Conservation (phyloP, 306 rosid species). For the Adenanthera pavonina region DNA sequence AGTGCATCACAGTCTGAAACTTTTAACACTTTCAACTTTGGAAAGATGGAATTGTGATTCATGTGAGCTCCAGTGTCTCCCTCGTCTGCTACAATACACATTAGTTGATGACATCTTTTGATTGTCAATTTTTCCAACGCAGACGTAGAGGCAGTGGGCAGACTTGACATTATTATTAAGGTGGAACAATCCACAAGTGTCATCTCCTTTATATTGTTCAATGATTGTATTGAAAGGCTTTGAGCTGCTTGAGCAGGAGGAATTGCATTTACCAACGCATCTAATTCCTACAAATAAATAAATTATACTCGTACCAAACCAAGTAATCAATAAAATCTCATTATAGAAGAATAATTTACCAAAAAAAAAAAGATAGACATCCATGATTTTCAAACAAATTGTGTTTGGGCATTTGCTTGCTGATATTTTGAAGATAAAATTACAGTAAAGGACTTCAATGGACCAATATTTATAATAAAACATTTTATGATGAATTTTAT, state of each 20-base stretch:
- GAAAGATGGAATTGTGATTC: not conserved
- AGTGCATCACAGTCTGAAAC: not conserved
- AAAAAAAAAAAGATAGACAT: too few species aligned
- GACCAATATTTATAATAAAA: too few species aligned
- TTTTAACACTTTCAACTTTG: not conserved
- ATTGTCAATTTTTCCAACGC: not conserved
- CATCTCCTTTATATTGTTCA: not conserved
- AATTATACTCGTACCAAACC: not conserved
- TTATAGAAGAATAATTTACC: too few species aligned
- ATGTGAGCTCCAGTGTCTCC: not conserved
- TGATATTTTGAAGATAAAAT: too few species aligned
- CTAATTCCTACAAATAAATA: not conserved
- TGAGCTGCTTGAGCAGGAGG: not conserved
- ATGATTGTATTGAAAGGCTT: not conserved
- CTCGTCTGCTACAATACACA: not conserved
- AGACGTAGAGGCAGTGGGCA: slow-evolving; percentile 1
- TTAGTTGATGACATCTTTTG: not conserved
- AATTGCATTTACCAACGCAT: not conserved
- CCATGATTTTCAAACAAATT: too few species aligned
- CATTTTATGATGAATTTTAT: too few species aligned
- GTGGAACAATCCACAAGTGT: accelerated
- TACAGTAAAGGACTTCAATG: too few species aligned
- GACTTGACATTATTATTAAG: not conserved
- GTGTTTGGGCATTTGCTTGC: too few species aligned
- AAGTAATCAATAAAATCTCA: too few species aligned